Evolutionary conservation across 1,284 basidiomycete species (phyloP), one percentile per base, ranked within the genome.

Genomic region (Pulchroboletus neoregius): DNA sequence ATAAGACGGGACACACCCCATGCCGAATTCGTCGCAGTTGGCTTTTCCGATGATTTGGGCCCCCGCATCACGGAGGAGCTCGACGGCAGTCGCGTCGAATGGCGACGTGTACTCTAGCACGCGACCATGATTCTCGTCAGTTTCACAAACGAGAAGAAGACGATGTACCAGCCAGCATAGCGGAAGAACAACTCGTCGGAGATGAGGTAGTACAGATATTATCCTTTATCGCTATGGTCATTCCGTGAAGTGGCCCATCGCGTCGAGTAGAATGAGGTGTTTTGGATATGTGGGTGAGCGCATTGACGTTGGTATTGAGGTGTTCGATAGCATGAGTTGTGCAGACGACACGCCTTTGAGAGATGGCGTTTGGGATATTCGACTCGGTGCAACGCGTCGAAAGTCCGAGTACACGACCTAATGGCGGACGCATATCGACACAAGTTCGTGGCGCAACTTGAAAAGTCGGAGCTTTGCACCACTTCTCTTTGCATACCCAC

Each of bases 21-120:
- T 99, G 0, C 94, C 94, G 68, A 99, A 99, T 66, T 98, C 95
- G 64, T 99, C 95, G 68, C 93, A 94, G 63, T 97, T 97, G 0
- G 94, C 87, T 69, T 95, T 95, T 2, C 92, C 94, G 0, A 86
- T 61, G 11, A 98, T 78, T 8, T 76, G 65, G 0, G 87, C 92
- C 1, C 92, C 94, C 0, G 78, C 74, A 0, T 70, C 53, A 1
- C 75, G 70, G 0, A 99, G 69, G 2, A 82, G 67, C 1, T 69
- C 53, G 0, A 97, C 90, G 5, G 88, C 88, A 0, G 92, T 93
- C 38, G 95, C 93, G 62, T 94, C 88, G 60, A 88, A 94, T 0
- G 92, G 91, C 0, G 94, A 82, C 0, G 59, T 64, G 58, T 90
- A 98, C 20, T 78, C 86, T 87, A n/a, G n/a, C n/a, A 38, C 36